Percentiles rank a stretch among this genome's conserved stretches.
These are phyloP conservation scores for Russula abietina DNA, from an alignment of 768 basidiomycete genomes.

Conservation along the genomic window DNA sequence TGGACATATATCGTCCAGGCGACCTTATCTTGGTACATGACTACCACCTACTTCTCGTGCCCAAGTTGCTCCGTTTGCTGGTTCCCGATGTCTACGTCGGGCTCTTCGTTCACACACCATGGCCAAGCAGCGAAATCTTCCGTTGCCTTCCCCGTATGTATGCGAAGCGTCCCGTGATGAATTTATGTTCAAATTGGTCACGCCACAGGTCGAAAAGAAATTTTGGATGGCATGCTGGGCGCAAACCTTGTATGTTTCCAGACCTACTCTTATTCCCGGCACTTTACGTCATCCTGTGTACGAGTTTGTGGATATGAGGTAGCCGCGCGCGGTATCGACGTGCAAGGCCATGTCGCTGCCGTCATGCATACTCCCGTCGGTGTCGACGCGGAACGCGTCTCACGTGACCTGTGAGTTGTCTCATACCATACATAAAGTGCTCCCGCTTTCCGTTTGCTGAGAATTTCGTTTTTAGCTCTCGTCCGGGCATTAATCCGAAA, in stretches of 20 bases:
- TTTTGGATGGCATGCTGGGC: conserved; percentile 96
- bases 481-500: conserved; percentile 86
- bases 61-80: conserved; percentile 70
- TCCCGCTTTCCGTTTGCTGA: conserved; percentile 4
- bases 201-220: conserved; percentile 72
- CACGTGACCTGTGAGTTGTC: conserved; percentile 55
- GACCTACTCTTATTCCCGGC: conserved; percentile 92
- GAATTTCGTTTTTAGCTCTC: conserved; percentile 38
- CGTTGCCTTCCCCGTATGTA: conserved; percentile 80
- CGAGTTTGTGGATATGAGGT: conserved; percentile 95
- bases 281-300: conserved; percentile 91
- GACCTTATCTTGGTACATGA: conserved; percentile 94
- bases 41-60: conserved; percentile 92
- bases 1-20: conserved; percentile 55
- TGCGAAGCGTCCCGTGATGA: conserved; percentile 3
- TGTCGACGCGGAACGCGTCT: conserved; percentile 87
- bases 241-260: conserved; percentile 97
- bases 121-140: conserved; percentile 96
- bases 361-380: conserved; percentile 93
- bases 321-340: conserved; percentile 64
- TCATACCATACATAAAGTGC: background rate
- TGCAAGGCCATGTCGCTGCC: conserved; percentile 74
- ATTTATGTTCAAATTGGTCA: conserved; percentile 11
- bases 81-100: conserved; percentile 71
- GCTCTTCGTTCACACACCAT: conserved; percentile 95